Evolutionary conservation across 2,329 filamentous ascomycete species (phyloP).

Genomic region (Monilinia laxa): DNA sequence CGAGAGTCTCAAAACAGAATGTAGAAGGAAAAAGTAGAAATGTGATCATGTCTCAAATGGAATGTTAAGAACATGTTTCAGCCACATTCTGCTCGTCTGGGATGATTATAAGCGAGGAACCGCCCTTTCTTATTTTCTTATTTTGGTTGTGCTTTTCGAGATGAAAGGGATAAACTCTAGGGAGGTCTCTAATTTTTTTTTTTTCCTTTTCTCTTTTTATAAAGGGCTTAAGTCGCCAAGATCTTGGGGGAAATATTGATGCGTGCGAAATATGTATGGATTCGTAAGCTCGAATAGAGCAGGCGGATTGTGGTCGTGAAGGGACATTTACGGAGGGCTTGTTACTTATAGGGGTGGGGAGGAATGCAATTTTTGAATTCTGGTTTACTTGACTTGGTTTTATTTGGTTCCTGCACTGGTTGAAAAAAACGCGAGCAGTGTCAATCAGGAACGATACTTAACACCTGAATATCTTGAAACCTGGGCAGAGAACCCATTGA

Average conservation of each 20-base stretch:
- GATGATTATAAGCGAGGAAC: not conserved
- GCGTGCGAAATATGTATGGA: not conserved
- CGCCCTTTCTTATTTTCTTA: not conserved
- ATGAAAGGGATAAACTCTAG: not conserved
- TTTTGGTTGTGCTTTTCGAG: not conserved
- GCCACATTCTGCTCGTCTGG: not conserved
- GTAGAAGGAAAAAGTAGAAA: not conserved
- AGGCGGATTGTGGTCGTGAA: not conserved
- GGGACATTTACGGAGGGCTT: not conserved
- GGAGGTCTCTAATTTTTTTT: not conserved
- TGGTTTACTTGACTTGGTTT: not conserved
- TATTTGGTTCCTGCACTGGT: too few species aligned
- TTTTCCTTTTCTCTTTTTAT: not conserved
- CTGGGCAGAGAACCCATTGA: too few species aligned
- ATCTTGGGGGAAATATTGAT: not conserved
- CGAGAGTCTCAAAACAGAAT: not conserved
- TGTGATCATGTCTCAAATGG: not conserved
- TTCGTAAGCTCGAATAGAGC: not conserved
- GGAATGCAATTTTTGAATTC: too few species aligned
- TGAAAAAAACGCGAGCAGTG: too few species aligned
- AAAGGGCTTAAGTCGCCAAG: slow-evolving; percentile 10
- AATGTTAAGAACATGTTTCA: slow-evolving; percentile 8
- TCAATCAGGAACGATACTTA: too few species aligned
- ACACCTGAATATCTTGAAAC: too few species aligned
- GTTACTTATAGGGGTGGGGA: not conserved